These are phyloP conservation scores for Diaporthe amygdali DNA, from an alignment of 2,329 filamentous ascomycete genomes.

Conservation along the genomic window DNA sequence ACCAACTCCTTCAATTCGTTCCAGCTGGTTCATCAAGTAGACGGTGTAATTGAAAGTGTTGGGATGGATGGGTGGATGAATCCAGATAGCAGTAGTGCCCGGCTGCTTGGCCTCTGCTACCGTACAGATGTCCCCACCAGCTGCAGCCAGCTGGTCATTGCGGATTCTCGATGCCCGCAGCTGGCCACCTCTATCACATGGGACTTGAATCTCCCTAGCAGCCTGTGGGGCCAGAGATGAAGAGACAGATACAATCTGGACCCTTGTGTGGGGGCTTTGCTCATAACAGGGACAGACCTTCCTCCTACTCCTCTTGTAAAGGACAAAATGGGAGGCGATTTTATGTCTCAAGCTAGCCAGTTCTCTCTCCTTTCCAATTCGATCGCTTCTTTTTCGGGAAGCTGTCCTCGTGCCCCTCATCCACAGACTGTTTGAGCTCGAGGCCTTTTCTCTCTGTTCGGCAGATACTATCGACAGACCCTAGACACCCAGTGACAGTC, in stretches of 20 bases:
- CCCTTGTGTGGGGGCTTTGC: background rate
- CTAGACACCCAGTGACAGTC: background rate
- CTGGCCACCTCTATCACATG: constrained; percentile 8
- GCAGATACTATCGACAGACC: background rate
- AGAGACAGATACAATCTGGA: background rate
- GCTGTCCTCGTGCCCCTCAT: constrained; percentile 13
- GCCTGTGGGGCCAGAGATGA: background rate
- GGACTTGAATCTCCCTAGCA: background rate
- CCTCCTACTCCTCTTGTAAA: background rate
- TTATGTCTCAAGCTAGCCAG: background rate
- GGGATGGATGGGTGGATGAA: background rate
- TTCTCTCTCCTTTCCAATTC: background rate
- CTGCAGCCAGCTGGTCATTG: background rate
- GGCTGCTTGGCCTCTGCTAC: background rate
- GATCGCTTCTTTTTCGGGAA: constrained; percentile 11
- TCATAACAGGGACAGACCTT: background rate
- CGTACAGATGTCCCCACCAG: background rate
- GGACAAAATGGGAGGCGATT: background rate
- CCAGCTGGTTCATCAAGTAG: background rate
- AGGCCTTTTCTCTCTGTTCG: background rate
- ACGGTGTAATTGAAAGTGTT: background rate
- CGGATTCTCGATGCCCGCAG: background rate
- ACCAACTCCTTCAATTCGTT: background rate
- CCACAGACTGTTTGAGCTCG: background rate
- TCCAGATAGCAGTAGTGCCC: background rate